These are phyloP conservation scores for Lasiosphaeriaceae sp. DNA, from an alignment of 495 filamentous ascomycete genomes.

Conservation along the genomic window DNA sequence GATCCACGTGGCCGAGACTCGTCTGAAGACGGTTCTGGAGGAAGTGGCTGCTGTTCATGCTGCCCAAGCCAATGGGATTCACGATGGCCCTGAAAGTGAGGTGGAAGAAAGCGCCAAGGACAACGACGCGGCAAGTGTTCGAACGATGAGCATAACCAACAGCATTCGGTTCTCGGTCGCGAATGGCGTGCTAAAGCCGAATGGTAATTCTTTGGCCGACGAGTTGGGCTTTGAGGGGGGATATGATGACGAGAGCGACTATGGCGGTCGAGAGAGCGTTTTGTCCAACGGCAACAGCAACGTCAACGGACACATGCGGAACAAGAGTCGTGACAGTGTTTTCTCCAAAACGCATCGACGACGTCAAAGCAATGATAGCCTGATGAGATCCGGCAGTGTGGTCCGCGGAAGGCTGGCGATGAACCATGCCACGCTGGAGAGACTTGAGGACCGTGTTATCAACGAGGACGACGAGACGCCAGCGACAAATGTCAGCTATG, in stretches of 20 bases:
- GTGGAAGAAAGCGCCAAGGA: slow-evolving; percentile 52
- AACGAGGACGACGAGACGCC: slow-evolving; percentile 46
- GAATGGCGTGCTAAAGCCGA: slow-evolving; percentile 51
- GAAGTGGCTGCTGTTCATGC: slow-evolving; percentile 77
- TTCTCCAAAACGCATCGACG: slow-evolving; percentile 41
- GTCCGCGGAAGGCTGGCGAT: slow-evolving; percentile 42
- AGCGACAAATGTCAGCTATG: slow-evolving; percentile 43
- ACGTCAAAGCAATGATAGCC: slow-evolving; percentile 48
- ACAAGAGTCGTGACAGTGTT: slow-evolving; percentile 32
- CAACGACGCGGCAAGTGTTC: slow-evolving; percentile 74
- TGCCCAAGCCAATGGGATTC: slow-evolving; percentile 39
- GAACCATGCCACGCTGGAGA: slow-evolving; percentile 46
- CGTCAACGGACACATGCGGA: slow-evolving; percentile 29
- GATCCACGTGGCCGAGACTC: slow-evolving; percentile 80
- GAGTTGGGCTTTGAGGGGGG: slow-evolving; percentile 84
- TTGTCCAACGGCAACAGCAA: slow-evolving; percentile 27
- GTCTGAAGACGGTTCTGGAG: slow-evolving; percentile 75
- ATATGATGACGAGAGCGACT: slow-evolving; percentile 57
- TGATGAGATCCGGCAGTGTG: slow-evolving; percentile 47
- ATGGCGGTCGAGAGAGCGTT: slow-evolving; percentile 52
- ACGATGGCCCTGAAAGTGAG: slow-evolving; percentile 44
- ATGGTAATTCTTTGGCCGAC: slow-evolving; percentile 78
- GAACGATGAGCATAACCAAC: slow-evolving; percentile 72
- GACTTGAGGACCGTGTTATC: slow-evolving; percentile 45
- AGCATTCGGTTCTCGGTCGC: slow-evolving; percentile 69